Evolutionary conservation across 1,284 basidiomycete genomes (phyloP).

Genomic region (Cystobasidium pallidum): DNA sequence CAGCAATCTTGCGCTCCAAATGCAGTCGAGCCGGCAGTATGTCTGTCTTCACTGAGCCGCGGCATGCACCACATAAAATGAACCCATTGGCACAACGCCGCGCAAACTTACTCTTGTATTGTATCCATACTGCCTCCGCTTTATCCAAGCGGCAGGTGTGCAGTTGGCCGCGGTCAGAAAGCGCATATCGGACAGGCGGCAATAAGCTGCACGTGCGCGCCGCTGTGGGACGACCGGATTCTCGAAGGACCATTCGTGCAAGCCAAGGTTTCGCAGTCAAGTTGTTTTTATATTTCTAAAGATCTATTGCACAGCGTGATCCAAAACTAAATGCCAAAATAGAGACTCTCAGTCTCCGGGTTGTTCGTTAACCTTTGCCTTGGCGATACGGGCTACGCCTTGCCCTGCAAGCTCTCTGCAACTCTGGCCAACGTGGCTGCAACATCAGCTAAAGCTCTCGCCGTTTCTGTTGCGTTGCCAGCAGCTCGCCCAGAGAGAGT

Average conservation of each 20-base stretch:
- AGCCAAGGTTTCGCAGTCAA: background rate
- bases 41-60: no score
- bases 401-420: conserved; percentile 9
- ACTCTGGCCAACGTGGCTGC: conserved; percentile 9
- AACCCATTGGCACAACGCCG: no score
- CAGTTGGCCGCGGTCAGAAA: no score
- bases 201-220: background rate
- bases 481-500: background rate
- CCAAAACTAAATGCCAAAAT: no score
- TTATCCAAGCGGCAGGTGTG: background rate
- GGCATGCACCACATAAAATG: no score
- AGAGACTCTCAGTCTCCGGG: no score
- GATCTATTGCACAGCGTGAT: no score
- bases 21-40: background rate
- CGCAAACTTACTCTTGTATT: conserved; percentile 26
- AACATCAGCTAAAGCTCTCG: conserved; percentile 17
- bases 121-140: conserved; percentile 9
- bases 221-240: no score
- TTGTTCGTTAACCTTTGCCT: no score
- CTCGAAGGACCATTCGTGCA: no score
- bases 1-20: background rate
- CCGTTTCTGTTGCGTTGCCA: background rate
- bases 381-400: background rate
- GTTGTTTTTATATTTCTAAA: no score
- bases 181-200: no score